Evolutionary conservation across 1,284 basidiomycete genomes (phyloP), one percentile per base, ranked within the genome.

Genomic region (Ganoderma leucocontextum): DNA sequence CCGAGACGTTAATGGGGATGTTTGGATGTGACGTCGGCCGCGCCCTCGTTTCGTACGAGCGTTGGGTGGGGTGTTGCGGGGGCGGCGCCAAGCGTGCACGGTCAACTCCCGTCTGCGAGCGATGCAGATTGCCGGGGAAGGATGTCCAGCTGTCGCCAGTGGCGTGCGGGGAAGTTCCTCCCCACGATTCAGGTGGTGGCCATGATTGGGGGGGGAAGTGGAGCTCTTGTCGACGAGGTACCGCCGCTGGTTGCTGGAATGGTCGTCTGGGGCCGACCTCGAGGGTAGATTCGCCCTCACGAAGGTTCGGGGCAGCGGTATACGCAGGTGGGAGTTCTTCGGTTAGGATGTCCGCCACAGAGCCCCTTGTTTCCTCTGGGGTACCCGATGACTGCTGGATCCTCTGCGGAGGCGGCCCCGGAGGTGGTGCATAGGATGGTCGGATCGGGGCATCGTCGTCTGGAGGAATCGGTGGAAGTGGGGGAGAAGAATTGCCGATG

Each of bases 321-420:
- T 93, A 93, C 0, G 90, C 88, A 0, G 91, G 91, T 0, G 91
- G 91, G 4, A 84, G 80, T 22, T 89, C 88, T 22, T 89, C 88
- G 1, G 70, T 66, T 6, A 78, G 67, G 19, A 72, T 29, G 33
- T 78, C 76, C 53, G 72, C 71, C 22, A 73, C 68, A 42, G 72
- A 72, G 17, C 42, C 62, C 62, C 66, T 60, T 41, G 63, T 42
- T 15, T 38, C 38, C 15, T 13, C 38, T 22, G 38, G 15, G 17
- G 38, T 13, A 41, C 1, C 19, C n/a, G 38, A 60, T 60, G 58
- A 6, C 36, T n/a, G n/a, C 10, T 38, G 35, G 38, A 41, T 10
- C n/a, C 38, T 42, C 38, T 41, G 22, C 13, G 44, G 58, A 17
- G 64, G 33, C 12, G 64, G 33, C 10, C 19, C 49, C 10, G 35